Base-by-base conservation (phyloP, 2,329 filamentous ascomycete genomes). In the Chrysoporthe deuterocubensis region DNA sequence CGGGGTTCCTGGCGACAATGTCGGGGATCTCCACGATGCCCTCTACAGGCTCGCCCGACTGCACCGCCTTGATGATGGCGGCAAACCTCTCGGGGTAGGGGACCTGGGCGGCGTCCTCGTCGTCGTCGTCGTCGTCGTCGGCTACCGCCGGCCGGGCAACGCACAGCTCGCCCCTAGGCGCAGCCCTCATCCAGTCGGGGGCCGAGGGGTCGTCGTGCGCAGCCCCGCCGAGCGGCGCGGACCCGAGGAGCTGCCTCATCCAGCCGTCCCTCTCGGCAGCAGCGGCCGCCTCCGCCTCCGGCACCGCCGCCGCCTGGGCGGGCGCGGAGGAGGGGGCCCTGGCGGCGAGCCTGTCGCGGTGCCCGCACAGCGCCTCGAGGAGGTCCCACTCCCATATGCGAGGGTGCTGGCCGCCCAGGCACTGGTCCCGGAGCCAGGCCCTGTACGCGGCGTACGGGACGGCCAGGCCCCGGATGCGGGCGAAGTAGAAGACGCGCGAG, bases 11-110 rank as follows among this genome's bases (percentile, higher is more conserved):
- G 26, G 94, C 83, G 5, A 97, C 83, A 0, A 90, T 96, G 72
- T 93, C 87, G 4, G 94, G 93, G 64, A 97, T 95, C 71, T 97
- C 88, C 72, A 90, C 89, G 74, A 97, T 96, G 0, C 94, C 94
- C 1, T 94, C 93, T 56, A 97, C 91, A 0, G 92, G 90, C 73
- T 93, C 89, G 64, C 93, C 93, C 40, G 89, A 90, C 34, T 92
- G 92, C 65, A 97, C 92, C 65, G 97, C 86, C 74, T 93, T 91
- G 66, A 97, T 90, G 70, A 97, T 93, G 72, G 95, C 89, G 8
- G 92, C 90, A 78, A 97, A 97, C 1, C 89, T 90, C 61, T 89
- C 90, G 3, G 94, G 94, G 74, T 97, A 97, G 48, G 80, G 80
- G n/a, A 72, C 74, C 18, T 69, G 71, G 1, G 65, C 71, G 4